phyloP scores from a whole-genome alignment of 1,284 basidiomycete species.

The Rhodotorula sp. region DNA sequence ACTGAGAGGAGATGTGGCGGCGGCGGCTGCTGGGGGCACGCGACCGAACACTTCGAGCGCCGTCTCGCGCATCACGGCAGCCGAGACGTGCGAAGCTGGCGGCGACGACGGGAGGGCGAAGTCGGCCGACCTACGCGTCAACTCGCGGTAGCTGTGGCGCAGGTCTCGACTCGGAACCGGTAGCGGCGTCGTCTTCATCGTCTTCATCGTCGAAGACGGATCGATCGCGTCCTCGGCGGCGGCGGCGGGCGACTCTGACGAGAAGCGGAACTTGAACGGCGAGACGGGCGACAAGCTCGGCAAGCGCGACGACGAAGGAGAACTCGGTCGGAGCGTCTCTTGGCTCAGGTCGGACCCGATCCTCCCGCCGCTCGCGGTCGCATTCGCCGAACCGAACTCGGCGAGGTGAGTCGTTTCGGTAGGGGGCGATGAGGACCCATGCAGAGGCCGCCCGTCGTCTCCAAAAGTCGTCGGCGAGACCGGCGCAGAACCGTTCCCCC shows the following conservation, averaged over 20 bases:
- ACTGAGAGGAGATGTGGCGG: background rate
- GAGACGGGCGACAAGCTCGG: background rate
- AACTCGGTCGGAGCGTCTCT: background rate
- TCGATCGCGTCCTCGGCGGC: background rate
- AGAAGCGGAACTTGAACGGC: constrained; percentile 1
- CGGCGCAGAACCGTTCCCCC: background rate
- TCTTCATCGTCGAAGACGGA: background rate
- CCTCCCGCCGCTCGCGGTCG: no score
- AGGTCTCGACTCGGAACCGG: no score
- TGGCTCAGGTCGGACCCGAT: no score
- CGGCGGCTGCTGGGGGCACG: no score
- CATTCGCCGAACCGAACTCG: no score
- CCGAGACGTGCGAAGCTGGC: background rate
- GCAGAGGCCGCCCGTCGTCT: background rate
- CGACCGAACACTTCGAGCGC: background rate
- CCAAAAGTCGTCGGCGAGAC: background rate
- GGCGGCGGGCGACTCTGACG: background rate
- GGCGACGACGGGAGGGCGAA: background rate
- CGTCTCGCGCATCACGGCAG: background rate
- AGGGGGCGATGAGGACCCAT: background rate
- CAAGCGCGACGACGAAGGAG: background rate
- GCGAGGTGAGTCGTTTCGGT: no score
- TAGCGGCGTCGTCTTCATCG: background rate
- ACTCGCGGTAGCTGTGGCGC: no score
- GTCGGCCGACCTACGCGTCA: background rate